Conservation (phyloP, 23 red algal species). For the Agarophyton chilense region DNA sequence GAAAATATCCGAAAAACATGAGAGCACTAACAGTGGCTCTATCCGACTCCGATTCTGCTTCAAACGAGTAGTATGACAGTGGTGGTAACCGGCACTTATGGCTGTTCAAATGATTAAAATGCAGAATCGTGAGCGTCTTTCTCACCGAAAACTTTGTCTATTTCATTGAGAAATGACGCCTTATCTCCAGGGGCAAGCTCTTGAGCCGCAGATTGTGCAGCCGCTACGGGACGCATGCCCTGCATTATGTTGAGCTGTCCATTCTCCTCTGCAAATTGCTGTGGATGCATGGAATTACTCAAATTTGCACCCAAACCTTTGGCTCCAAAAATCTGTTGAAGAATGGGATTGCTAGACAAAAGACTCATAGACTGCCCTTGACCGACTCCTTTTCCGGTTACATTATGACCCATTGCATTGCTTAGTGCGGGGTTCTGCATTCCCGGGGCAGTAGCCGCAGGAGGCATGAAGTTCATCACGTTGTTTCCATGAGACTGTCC, state of each 20-base stretch:
- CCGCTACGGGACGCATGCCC: background rate
- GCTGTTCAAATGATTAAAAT: background rate
- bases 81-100: background rate
- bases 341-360: background rate
- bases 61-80: background rate
- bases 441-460: background rate
- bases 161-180: background rate
- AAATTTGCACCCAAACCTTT: background rate
- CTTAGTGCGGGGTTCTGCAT: background rate
- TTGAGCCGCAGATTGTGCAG: background rate
- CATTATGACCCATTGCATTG: slow-evolving; percentile 6
- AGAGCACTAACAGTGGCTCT: background rate
- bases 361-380: background rate
- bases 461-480: slow-evolving; percentile 1
- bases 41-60: background rate
- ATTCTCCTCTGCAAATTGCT: background rate
- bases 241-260: background rate
- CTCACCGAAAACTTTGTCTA: background rate
- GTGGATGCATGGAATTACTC: background rate
- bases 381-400: background rate
- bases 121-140: background rate
- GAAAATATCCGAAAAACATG: no score
- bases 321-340: background rate
- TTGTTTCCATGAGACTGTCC: slow-evolving; percentile 1
- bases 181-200: background rate